These are phyloP conservation scores for Talaromyces atroroseus DNA, from an alignment of 2,329 filamentous ascomycete genomes.

Conservation along the genomic window DNA sequence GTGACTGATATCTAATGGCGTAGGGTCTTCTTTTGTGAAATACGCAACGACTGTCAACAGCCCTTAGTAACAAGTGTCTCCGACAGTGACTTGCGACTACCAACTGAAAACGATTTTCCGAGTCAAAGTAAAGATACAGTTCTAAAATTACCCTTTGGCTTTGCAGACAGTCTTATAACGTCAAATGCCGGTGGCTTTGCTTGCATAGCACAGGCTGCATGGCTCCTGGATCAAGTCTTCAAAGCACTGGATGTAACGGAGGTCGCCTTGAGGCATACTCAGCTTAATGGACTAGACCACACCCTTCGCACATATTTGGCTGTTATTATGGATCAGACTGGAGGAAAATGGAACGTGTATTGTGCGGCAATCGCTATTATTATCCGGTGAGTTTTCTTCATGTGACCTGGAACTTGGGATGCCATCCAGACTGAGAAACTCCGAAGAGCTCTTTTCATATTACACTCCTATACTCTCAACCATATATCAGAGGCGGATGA, in stretches of 20 bases:
- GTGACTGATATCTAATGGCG: not conserved
- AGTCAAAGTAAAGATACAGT: not conserved
- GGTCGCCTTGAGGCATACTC: slow-evolving; percentile 11
- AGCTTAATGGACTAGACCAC: slow-evolving; percentile 14
- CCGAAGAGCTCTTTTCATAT: slow-evolving; percentile 16
- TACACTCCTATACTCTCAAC: slow-evolving; percentile 16
- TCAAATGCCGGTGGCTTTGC: slow-evolving; percentile 17
- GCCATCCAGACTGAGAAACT: not conserved
- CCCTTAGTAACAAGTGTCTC: slow-evolving; percentile 1
- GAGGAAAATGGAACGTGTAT: slow-evolving; percentile 11
- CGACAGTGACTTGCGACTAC: not conserved
- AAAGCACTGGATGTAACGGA: slow-evolving; percentile 11
- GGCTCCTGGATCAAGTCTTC: slow-evolving; percentile 21
- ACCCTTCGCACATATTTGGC: slow-evolving; percentile 12
- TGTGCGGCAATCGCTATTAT: slow-evolving; percentile 17
- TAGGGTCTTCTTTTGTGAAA: slow-evolving; percentile 4
- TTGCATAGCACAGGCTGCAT: slow-evolving; percentile 20
- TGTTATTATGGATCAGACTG: slow-evolving; percentile 9
- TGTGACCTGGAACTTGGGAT: not conserved
- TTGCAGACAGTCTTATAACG: not conserved
- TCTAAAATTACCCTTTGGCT: not conserved
- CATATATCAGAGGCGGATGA: slow-evolving; percentile 5
- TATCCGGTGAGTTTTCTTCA: slow-evolving; percentile 16
- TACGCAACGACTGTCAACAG: not conserved
- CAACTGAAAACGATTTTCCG: not conserved